These are phyloP conservation scores for Luzula sylvatica DNA, from an alignment of 176 grass and related monocot genomes.

Conservation along the genomic window DNA sequence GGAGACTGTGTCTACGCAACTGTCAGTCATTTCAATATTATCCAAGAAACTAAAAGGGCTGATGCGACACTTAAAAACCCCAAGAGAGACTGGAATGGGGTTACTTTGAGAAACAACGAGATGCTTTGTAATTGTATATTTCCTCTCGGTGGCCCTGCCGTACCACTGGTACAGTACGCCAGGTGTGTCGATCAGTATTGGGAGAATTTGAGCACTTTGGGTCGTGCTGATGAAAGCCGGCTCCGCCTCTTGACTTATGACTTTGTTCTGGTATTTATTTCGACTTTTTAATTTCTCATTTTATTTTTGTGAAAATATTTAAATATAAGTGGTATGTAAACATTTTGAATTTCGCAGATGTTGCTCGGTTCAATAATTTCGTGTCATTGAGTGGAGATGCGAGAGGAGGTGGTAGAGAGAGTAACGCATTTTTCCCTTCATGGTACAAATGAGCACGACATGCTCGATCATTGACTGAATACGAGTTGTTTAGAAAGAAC, in stretches of 20 bases:
- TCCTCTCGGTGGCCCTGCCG: constrained; percentile 62
- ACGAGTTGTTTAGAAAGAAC: no score
- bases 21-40: constrained; percentile 94
- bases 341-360: no score
- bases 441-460: constrained; percentile 89
- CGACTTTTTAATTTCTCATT: no score
- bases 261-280: constrained; percentile 96
- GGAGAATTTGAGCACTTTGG: constrained; percentile 82
- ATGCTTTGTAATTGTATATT: constrained; percentile 98
- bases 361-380: constrained; percentile 80
- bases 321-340: no score
- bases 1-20: constrained; percentile 92
- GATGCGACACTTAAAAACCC: constrained; percentile 86
- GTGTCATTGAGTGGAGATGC: constrained; percentile 69
- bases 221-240: constrained; percentile 75
- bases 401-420: constrained; percentile 90
- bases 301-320: no score
- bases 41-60: constrained; percentile 92
- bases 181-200: constrained; percentile 94
- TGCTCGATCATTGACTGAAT: constrained; percentile 64
- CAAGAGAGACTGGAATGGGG: constrained; percentile 98
- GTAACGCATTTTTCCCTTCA: constrained; percentile 91
- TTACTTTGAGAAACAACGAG: constrained; percentile 89
- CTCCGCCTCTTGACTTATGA: constrained; percentile 85
- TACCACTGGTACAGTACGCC: constrained; percentile 69